Conservation (phyloP, 2,329 filamentous ascomycete species). For the Fusarium haematococcum region DNA sequence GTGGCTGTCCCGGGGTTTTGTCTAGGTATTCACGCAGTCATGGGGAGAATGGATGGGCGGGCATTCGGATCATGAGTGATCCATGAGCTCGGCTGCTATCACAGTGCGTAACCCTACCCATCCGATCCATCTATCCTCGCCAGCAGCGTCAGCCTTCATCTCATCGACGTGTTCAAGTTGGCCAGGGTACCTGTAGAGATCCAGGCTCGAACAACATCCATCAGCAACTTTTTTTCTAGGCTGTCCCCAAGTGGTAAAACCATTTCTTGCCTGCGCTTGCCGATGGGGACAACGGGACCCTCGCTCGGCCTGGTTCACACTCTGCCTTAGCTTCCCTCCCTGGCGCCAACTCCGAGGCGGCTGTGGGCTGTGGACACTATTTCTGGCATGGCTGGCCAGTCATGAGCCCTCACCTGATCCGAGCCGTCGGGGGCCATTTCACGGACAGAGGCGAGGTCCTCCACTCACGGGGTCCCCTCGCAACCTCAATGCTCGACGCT, state of each 20-base stretch:
- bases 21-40: conserved; percentile 21
- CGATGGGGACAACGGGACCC: conserved; percentile 13
- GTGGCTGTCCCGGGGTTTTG: conserved; percentile 30
- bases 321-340: conserved; percentile 29
- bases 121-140: not conserved
- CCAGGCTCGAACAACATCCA: not conserved
- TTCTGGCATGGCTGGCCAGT: conserved; percentile 40
- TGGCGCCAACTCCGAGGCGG: conserved; percentile 38
- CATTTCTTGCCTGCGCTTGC: conserved; percentile 23
- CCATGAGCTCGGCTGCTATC: conserved; percentile 11
- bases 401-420: conserved; percentile 37
- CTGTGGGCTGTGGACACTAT: conserved; percentile 46
- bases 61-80: conserved; percentile 29
- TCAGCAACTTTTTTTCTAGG: not conserved
- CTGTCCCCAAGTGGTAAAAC: not conserved
- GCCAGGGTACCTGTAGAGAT: not conserved
- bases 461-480: conserved; percentile 25
- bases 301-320: conserved; percentile 8
- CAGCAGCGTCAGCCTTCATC: conserved; percentile 1
- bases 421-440: conserved; percentile 33
- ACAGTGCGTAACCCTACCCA: not conserved
- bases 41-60: conserved; percentile 27
- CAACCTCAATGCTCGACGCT: conserved; percentile 1
- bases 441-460: conserved; percentile 37
- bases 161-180: not conserved